These are phyloP conservation scores for Sclerotiophoma versabilis DNA, from an alignment of 2,329 filamentous ascomycete genomes.

Conservation along the genomic window DNA sequence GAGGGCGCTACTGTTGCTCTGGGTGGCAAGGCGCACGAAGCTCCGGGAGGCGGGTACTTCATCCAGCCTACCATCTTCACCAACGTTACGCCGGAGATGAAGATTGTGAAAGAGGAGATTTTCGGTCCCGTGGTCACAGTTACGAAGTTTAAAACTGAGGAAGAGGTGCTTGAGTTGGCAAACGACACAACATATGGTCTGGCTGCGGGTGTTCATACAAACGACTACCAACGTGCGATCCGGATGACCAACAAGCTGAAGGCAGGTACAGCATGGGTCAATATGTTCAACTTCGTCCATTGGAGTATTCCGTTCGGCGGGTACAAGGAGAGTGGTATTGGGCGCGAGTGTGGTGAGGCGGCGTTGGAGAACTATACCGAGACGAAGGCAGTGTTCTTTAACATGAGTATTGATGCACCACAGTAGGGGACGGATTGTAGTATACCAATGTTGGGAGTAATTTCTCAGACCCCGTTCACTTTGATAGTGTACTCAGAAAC, in stretches of 20 bases:
- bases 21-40: constrained; percentile 37
- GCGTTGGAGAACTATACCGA: constrained; percentile 53
- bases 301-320: constrained; percentile 14
- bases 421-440: constrained; percentile 4
- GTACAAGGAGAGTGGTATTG: constrained; percentile 49
- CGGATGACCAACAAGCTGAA: constrained; percentile 45
- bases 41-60: constrained; percentile 26
- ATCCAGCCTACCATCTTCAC: constrained; percentile 38
- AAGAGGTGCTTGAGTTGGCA: constrained; percentile 48
- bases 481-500: no score
- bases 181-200: constrained; percentile 51
- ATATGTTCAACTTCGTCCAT: constrained; percentile 33
- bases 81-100: constrained; percentile 41
- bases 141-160: constrained; percentile 48
- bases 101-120: constrained; percentile 49
- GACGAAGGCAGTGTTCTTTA: constrained; percentile 38
- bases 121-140: constrained; percentile 49
- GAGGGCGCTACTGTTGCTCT: constrained; percentile 43
- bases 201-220: constrained; percentile 50
- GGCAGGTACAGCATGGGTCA: constrained; percentile 46
- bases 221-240: constrained; percentile 48
- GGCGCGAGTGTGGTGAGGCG: constrained; percentile 55
- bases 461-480: no score
- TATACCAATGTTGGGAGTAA: background rate
- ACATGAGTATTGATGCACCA: constrained; percentile 15